A percentile compares a stretch with the other conserved stretches of the same genome.
Evolutionary conservation across 164 flowering plant genomes (phyloP).

Genomic region (Protea cynaroides): DNA sequence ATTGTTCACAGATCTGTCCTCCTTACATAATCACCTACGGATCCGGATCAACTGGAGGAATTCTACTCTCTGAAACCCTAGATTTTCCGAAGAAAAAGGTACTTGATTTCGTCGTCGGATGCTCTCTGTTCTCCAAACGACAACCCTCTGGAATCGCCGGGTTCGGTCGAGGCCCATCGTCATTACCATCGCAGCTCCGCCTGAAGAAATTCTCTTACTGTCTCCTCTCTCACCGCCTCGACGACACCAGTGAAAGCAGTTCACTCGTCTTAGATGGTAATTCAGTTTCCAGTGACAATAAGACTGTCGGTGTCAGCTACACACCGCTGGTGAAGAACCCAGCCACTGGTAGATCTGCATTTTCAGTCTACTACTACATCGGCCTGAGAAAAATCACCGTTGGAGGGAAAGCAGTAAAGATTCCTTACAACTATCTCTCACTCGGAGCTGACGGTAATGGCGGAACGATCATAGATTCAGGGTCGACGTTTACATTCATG

Average conservation of each 20-base stretch:
- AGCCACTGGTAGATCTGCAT: conserved; percentile 17
- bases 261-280: conserved; percentile 32
- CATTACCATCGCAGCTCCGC: conserved; percentile 48
- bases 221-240: conserved; percentile 56
- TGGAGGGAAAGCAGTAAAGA: conserved; percentile 44
- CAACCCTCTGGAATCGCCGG: conserved; percentile 62
- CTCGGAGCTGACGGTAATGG: conserved; percentile 57
- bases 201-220: conserved; percentile 53
- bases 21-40: conserved; percentile 47
- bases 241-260: conserved; percentile 39
- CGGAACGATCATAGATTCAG: conserved; percentile 74
- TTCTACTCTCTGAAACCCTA: conserved; percentile 42
- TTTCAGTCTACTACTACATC: conserved; percentile 56
- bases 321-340: conserved; percentile 60
- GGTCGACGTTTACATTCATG: conserved; percentile 76
- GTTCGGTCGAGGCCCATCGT: conserved; percentile 52
- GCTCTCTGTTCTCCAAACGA: conserved; percentile 44
- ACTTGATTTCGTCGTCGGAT: conserved; percentile 43
- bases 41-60: conserved; percentile 46
- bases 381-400: conserved; percentile 43
- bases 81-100: conserved; percentile 19
- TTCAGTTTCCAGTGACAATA: conserved; percentile 21
- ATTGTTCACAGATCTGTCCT: conserved; percentile 45
- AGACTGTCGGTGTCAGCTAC: conserved; percentile 35
- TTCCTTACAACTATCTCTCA: conserved; percentile 40